Evolutionary conservation across 805 yeast species (phyloP).

Genomic region (Spathaspora girioi): DNA sequence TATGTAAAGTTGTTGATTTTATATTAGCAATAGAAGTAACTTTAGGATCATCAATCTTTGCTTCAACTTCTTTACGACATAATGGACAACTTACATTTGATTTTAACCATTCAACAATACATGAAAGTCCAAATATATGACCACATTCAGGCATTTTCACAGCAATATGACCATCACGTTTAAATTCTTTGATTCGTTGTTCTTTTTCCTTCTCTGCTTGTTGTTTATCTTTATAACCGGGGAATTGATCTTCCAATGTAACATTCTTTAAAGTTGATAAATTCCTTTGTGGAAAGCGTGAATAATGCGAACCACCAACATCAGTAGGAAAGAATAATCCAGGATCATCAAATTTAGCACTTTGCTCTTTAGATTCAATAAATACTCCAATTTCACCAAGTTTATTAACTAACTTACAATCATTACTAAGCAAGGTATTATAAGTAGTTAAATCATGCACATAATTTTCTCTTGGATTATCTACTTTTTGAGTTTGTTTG

Average conservation of each 20-base stretch:
- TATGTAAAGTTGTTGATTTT: constrained; percentile 10
- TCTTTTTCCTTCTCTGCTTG: constrained; percentile 10
- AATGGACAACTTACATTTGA: constrained; percentile 39
- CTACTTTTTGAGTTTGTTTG: not conserved
- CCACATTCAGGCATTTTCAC: constrained; percentile 40
- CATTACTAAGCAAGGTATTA: not conserved
- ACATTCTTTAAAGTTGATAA: constrained; percentile 16
- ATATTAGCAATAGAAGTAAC: constrained; percentile 8
- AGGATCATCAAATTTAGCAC: constrained; percentile 25
- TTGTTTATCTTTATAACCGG: constrained; percentile 20
- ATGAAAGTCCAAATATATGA: constrained; percentile 38
- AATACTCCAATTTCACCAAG: not conserved
- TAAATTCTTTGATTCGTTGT: constrained; percentile 7
- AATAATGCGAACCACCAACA: constrained; percentile 18
- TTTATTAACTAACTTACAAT: not conserved
- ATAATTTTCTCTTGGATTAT: not conserved
- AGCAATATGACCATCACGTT: constrained; percentile 26
- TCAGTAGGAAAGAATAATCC: constrained; percentile 30
- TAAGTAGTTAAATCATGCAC: not conserved
- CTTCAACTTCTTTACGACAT: constrained; percentile 36
- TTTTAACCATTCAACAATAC: constrained; percentile 41
- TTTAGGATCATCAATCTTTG: constrained; percentile 15
- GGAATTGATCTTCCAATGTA: constrained; percentile 21
- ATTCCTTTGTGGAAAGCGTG: constrained; percentile 25
- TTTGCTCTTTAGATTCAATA: constrained; percentile 9